Conservation (phyloP, 2,329 filamentous ascomycete species). For the Chalaropsis ovoidea region DNA sequence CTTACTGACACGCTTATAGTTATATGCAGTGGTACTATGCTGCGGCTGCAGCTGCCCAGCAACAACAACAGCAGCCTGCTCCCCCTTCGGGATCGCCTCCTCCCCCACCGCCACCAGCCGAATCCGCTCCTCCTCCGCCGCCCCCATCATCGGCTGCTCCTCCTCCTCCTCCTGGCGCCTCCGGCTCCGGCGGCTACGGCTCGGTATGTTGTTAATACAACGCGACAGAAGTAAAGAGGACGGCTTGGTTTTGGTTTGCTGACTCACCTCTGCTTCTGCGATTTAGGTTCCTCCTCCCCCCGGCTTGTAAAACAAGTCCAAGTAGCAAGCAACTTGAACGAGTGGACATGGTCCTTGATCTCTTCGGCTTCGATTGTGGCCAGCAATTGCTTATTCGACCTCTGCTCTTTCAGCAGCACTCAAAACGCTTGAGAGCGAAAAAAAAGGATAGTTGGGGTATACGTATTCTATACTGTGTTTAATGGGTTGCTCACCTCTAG, state of each 20-base stretch:
- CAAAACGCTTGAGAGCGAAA: neutral
- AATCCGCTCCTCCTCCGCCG: slow-evolving; percentile 45
- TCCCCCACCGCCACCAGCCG: slow-evolving; percentile 51
- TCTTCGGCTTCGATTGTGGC: neutral
- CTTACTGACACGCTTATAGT: slow-evolving; percentile 32
- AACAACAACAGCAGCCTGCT: slow-evolving; percentile 39
- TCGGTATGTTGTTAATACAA: slow-evolving; percentile 42
- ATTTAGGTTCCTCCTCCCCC: slow-evolving; percentile 18
- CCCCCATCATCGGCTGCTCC: slow-evolving; percentile 34
- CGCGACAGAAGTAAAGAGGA: neutral
- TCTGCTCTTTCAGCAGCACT: neutral
- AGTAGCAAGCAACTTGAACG: neutral
- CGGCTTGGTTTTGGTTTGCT: neutral
- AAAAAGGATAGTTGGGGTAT: slow-evolving; percentile 7
- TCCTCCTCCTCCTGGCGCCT: slow-evolving; percentile 41
- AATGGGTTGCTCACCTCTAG: slow-evolving; percentile 8
- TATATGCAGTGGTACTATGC: slow-evolving; percentile 60
- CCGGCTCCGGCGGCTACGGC: slow-evolving; percentile 49
- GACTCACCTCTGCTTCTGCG: neutral
- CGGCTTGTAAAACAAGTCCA: slow-evolving; percentile 16
- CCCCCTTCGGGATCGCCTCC: slow-evolving; percentile 47
- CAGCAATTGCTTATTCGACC: neutral
- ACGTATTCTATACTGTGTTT: slow-evolving; percentile 11
- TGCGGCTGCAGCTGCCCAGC: slow-evolving; percentile 39
- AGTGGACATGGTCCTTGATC: neutral